Conservation (phyloP, 192 early-diverging fungal species). For the Phycomyces blakesleeanus region DNA sequence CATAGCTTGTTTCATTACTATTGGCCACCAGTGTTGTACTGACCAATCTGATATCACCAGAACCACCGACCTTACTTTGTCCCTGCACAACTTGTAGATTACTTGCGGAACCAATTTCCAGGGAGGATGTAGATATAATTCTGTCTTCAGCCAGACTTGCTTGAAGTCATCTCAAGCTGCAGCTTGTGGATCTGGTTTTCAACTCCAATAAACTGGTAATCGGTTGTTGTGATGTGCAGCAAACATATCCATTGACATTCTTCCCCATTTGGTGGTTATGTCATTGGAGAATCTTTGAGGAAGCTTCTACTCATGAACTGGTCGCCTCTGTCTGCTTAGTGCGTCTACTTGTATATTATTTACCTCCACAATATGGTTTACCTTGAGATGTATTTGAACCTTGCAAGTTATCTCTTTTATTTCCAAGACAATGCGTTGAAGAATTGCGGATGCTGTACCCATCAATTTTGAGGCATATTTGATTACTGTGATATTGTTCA, state of each 20-base stretch:
- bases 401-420: neutral
- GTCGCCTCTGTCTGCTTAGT: neutral
- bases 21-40: conserved; percentile 10
- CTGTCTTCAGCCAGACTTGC: conserved; percentile 15
- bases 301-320: conserved; percentile 4
- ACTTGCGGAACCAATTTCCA: conserved; percentile 15
- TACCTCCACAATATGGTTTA: conserved; percentile 6
- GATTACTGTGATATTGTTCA: conserved; percentile 11
- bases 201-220: conserved; percentile 8
- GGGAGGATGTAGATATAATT: conserved; percentile 13
- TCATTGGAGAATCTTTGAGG: neutral
- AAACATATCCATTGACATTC: conserved; percentile 5
- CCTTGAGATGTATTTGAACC: no score
- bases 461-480: conserved; percentile 17
- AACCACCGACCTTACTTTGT: neutral
- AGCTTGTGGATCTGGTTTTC: neutral
- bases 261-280: neutral
- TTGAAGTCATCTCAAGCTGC: conserved; percentile 8
- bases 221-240: conserved; percentile 8
- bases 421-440: conserved; percentile 12
- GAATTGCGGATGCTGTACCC: no score
- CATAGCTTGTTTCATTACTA: neutral
- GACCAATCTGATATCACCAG: conserved; percentile 5
- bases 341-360: conserved; percentile 11
- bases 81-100: neutral